phyloP scores from a whole-genome alignment of 805 yeast genomes.

The Kodamaea kaohsiungensis region DNA sequence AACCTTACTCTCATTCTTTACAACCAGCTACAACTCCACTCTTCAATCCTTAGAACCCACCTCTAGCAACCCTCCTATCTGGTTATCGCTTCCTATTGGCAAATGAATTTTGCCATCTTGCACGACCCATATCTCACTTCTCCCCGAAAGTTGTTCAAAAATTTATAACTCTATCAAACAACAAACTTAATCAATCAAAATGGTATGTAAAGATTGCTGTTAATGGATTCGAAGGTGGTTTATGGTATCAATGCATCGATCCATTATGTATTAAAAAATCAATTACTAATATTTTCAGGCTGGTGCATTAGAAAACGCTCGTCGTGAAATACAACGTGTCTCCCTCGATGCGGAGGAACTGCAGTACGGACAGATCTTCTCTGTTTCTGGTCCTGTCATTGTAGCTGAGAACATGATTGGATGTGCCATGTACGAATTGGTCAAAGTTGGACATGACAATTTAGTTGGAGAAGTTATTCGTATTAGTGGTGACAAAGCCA shows the following conservation, averaged over 20 bases:
- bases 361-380: conserved; percentile 84
- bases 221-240: neutral
- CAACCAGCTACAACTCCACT: neutral
- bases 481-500: conserved; percentile 94
- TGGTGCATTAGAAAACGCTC: conserved; percentile 96
- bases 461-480: conserved; percentile 98
- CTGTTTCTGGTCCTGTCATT: conserved; percentile 97
- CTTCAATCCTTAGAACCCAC: neutral
- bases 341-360: conserved; percentile 70
- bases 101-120: neutral
- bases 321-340: conserved; percentile 86
- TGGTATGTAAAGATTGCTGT: conserved; percentile 2
- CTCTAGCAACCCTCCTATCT: neutral
- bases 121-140: conserved; percentile 5
- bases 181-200: conserved; percentile 5
- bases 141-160: conserved; percentile 2
- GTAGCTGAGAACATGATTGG: conserved; percentile 99
- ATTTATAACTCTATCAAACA: conserved; percentile 2
- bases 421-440: conserved; percentile 99
- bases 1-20: neutral
- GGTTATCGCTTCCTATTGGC: neutral
- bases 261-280: neutral
- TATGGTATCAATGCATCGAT: neutral
- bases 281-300: conserved; percentile 50
- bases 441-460: conserved; percentile 94